A percentile compares a stretch with the other conserved stretches of the same genome.
Conservation (phyloP, 495 filamentous ascomycete species). For the Thermochaetoides thermophila region DNA sequence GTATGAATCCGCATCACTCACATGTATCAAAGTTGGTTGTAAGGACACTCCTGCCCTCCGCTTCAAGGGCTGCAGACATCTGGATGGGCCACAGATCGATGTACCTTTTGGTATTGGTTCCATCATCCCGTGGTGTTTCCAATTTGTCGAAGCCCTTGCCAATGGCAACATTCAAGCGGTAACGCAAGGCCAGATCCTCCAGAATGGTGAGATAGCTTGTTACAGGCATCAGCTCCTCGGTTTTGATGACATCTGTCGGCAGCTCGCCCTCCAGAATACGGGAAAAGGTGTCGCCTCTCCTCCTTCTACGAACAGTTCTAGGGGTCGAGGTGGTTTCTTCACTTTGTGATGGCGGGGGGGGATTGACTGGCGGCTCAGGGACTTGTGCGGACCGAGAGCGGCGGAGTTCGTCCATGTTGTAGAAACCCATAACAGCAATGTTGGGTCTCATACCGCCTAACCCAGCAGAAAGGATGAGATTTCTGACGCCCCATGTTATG, state of each 20-base stretch:
- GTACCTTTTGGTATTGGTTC: slow-evolving; percentile 51
- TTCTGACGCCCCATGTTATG: slow-evolving; percentile 74
- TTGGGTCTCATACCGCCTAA: slow-evolving; percentile 87
- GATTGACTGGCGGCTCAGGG: slow-evolving; percentile 17
- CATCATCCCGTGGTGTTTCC: slow-evolving; percentile 48
- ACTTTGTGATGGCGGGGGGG: slow-evolving; percentile 10
- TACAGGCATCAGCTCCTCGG: slow-evolving; percentile 46
- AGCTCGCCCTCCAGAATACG: slow-evolving; percentile 34
- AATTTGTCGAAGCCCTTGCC: slow-evolving; percentile 69
- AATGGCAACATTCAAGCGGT: slow-evolving; percentile 75
- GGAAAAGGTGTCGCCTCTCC: slow-evolving; percentile 29
- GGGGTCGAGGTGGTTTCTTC: slow-evolving; percentile 7
- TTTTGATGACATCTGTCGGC: slow-evolving; percentile 45
- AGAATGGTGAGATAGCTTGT: slow-evolving; percentile 68
- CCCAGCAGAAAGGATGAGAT: slow-evolving; percentile 66
- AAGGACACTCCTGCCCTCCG: slow-evolving; percentile 50
- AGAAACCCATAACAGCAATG: slow-evolving; percentile 63
- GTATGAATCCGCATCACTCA: slow-evolving; percentile 12
- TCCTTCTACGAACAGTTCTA: slow-evolving; percentile 12
- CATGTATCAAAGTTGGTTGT: slow-evolving; percentile 89
- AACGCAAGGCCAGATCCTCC: slow-evolving; percentile 62
- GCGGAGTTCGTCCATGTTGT: slow-evolving; percentile 59
- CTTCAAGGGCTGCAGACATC: slow-evolving; percentile 60
- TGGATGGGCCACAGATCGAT: slow-evolving; percentile 86
- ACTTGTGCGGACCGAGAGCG: slow-evolving; percentile 25